Evolutionary conservation across 1,284 basidiomycete genomes (phyloP), one percentile per base, ranked within the genome.

Genomic region (Ceratobasidium sp.): DNA sequence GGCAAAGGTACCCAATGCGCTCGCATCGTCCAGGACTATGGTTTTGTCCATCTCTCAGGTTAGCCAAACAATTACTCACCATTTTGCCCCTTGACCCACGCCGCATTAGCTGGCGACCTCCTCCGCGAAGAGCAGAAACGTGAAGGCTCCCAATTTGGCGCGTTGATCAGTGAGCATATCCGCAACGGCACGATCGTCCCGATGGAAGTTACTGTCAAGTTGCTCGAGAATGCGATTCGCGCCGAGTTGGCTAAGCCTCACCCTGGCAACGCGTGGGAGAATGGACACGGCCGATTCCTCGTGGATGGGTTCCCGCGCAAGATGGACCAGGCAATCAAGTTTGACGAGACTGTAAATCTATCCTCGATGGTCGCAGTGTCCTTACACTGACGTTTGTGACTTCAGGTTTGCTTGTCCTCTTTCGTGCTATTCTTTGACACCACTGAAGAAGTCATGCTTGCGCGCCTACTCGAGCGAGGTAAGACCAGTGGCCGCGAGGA

Each of bases 271-370:
- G 92, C 90, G 35, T 97, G 96, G 96, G 84, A 85, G 35, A 87
- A 90, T 68, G 95, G 93, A 55, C 88, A 88, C 78, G 95, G 94
- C 54, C 91, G 96, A 66, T 99, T 99, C 88, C 89, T 99, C 80
- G 93, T 99, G 81, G 98, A 99, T 81, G 98, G 98, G 3, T 99
- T 99, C 87, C 98, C 98, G 62, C 90, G 98, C 79, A 96, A 98
- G 88, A 96, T 99, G 96, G 98, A 99, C 85, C 98, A 99, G 86
- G 97, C 97, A 0, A 81, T 93, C 83, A 93, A 93, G 85, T 99
- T 99, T 83, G 98, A 99, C 83, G 88, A 95, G 83, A 89, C 91
- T 67, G 97, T 97, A 82, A 81, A 90, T 86, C n/a, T 62, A 18
- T 44, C 20, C 33, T 23, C 7, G 59, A 2, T 16, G 46, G 16